These are phyloP conservation scores for Tulasnella sp. DNA, from an alignment of 768 basidiomycete genomes.

Conservation along the genomic window DNA sequence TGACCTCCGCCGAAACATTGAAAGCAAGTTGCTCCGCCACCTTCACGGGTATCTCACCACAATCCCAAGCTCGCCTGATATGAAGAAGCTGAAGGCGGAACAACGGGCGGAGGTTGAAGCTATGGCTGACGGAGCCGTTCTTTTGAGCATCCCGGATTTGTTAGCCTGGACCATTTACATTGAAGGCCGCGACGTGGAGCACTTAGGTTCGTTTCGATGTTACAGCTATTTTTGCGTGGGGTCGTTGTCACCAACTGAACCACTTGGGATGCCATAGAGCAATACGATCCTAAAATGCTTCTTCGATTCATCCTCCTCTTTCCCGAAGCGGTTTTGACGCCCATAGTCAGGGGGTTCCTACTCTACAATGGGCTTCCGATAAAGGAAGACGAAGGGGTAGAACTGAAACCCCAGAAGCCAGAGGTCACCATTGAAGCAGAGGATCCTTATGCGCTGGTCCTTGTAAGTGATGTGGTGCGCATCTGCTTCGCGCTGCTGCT, in stretches of 20 bases:
- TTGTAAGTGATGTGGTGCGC: slow-evolving; percentile 36
- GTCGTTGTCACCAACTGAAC: slow-evolving; percentile 3
- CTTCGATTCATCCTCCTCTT: slow-evolving; percentile 56
- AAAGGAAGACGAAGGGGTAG: slow-evolving; percentile 34
- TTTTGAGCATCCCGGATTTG: slow-evolving; percentile 68
- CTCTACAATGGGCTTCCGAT: slow-evolving; percentile 42
- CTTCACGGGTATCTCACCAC: slow-evolving; percentile 52
- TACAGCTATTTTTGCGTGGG: not conserved
- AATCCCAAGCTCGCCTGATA: slow-evolving; percentile 36
- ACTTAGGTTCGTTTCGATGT: slow-evolving; percentile 42
- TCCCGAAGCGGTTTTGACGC: slow-evolving; percentile 45
- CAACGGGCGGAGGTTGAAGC: slow-evolving; percentile 53
- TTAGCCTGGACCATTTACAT: slow-evolving; percentile 71
- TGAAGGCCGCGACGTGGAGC: slow-evolving; percentile 59
- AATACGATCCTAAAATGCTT: slow-evolving; percentile 48
- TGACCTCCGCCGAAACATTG: slow-evolving; percentile 63
- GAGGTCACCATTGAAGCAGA: slow-evolving; percentile 34
- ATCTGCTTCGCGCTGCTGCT: too few relatives aligned
- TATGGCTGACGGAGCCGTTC: slow-evolving; percentile 61
- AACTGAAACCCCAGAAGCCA: slow-evolving; percentile 23
- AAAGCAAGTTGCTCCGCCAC: slow-evolving; percentile 61
- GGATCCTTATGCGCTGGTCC: slow-evolving; percentile 49
- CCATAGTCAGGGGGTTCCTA: slow-evolving; percentile 58
- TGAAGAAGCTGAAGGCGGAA: slow-evolving; percentile 33
- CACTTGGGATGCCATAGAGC: slow-evolving; percentile 34